Conservation (phyloP, 2,329 filamentous ascomycete genomes). For the Aspergillus quadricinctus region DNA sequence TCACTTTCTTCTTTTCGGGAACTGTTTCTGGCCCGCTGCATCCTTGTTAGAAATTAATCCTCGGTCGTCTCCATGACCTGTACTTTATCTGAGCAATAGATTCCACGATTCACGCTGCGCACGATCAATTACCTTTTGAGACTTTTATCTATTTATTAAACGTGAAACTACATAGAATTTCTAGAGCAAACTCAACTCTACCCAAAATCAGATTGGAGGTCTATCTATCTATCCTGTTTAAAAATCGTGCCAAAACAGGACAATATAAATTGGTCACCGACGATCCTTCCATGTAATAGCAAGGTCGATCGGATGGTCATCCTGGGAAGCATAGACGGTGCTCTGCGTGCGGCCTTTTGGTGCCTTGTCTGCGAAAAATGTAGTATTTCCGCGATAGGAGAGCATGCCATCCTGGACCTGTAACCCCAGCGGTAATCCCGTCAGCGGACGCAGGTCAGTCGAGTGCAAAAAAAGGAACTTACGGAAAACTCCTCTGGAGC, state of each 20-base stretch:
- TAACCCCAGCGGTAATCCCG: background rate
- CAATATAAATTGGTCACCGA: background rate
- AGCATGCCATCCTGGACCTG: constrained; percentile 32
- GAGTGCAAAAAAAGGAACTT: constrained; percentile 4
- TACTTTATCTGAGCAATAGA: constrained; percentile 13
- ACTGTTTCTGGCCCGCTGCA: constrained; percentile 2
- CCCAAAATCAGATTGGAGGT: background rate
- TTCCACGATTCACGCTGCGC: background rate
- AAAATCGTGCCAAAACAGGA: background rate
- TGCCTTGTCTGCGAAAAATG: constrained; percentile 36
- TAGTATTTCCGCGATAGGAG: constrained; percentile 30
- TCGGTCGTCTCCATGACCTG: constrained; percentile 9
- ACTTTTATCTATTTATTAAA: background rate
- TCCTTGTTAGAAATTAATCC: constrained; percentile 5
- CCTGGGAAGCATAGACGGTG: constrained; percentile 28
- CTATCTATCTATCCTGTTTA: background rate
- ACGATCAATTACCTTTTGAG: background rate
- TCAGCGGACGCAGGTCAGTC: background rate
- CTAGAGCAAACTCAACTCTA: background rate
- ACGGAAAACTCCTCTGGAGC: constrained; percentile 30
- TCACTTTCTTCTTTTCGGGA: constrained; percentile 13
- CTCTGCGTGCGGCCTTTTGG: constrained; percentile 35
- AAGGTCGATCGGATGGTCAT: constrained; percentile 30
- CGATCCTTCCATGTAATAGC: constrained; percentile 29
- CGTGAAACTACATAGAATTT: constrained; percentile 2